Evolutionary conservation across 257 asterid species (phyloP).

Genomic region (Solanum pinnatisectum): DNA sequence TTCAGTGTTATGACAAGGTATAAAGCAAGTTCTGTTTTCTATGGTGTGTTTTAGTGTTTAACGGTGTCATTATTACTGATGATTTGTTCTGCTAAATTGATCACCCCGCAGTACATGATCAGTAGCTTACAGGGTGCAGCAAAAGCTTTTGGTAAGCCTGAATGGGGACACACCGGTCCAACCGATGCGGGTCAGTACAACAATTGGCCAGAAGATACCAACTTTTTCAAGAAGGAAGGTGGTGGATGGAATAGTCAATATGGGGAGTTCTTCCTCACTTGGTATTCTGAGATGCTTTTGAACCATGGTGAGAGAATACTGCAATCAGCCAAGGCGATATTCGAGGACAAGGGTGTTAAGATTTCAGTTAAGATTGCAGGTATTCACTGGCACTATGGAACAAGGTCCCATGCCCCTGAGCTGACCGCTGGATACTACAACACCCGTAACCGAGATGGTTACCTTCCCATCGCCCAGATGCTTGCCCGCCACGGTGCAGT

Average conservation of each 20-base stretch:
- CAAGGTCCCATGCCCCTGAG: constrained; percentile 96
- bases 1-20: constrained; percentile 96
- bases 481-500: constrained; percentile 69
- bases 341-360: constrained; percentile 46
- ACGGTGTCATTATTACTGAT: background rate
- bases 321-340: constrained; percentile 38
- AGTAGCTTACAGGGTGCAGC: constrained; percentile 86
- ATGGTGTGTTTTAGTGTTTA: background rate
- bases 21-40: background rate
- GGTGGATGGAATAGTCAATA: constrained; percentile 67
- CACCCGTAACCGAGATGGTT: constrained; percentile 73
- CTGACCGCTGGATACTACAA: constrained; percentile 94
- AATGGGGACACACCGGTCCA: constrained; percentile 88
- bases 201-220: constrained; percentile 98
- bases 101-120: constrained; percentile 66
- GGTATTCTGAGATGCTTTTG: constrained; percentile 85
- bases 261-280: constrained; percentile 85
- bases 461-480: constrained; percentile 95
- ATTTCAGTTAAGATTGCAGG: constrained; percentile 86
- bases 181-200: constrained; percentile 91
- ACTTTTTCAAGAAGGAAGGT: constrained; percentile 72
- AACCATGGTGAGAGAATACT: constrained; percentile 81
- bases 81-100: background rate
- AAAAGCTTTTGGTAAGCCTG: constrained; percentile 68
- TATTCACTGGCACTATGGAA: constrained; percentile 94